phyloP scores from a whole-genome alignment of 1,139 yeast genomes.

The Debaryomyces udenii region DNA sequence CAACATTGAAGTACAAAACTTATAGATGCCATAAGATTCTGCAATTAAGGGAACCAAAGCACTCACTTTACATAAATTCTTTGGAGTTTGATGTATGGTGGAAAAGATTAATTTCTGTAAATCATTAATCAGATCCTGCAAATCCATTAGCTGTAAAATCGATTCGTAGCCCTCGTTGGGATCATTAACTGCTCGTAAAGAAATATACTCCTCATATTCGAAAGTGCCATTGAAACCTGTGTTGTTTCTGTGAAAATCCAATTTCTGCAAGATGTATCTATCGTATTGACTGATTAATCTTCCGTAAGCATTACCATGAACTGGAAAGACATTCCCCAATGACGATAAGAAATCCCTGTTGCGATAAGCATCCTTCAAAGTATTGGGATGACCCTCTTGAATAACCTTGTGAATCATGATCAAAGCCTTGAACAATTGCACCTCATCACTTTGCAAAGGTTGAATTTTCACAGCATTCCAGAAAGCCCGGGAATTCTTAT shows the following conservation, averaged over 20 bases:
- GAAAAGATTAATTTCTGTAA: conserved; percentile 80
- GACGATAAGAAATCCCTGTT: conserved; percentile 55
- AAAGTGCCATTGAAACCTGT: conserved; percentile 93
- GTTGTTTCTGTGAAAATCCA: conserved; percentile 82
- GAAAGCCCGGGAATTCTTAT: conserved; percentile 80
- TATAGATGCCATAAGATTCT: conserved; percentile 93
- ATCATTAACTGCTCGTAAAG: conserved; percentile 84
- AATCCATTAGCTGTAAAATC: conserved; percentile 78
- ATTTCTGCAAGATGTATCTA: conserved; percentile 66
- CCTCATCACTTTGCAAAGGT: conserved; percentile 80
- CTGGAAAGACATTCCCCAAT: conserved; percentile 45
- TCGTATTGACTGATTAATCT: conserved; percentile 80
- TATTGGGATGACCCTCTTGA: conserved; percentile 93
- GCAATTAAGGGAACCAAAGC: conserved; percentile 89
- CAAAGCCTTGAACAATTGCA: conserved; percentile 85
- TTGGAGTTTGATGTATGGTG: conserved; percentile 63
- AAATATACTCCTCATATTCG: conserved; percentile 93
- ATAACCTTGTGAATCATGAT: conserved; percentile 89
- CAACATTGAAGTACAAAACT: conserved; percentile 86
- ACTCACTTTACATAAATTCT: conserved; percentile 80
- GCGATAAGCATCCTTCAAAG: conserved; percentile 78
- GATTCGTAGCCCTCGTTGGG: conserved; percentile 97
- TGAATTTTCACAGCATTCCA: conserved; percentile 84
- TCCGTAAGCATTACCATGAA: conserved; percentile 59
- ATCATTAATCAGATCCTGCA: conserved; percentile 84